Evolutionary conservation across 192 early-diverging fungal genomes (phyloP), one percentile per base, ranked within the genome.

Genomic region (Coemansia sp.): DNA sequence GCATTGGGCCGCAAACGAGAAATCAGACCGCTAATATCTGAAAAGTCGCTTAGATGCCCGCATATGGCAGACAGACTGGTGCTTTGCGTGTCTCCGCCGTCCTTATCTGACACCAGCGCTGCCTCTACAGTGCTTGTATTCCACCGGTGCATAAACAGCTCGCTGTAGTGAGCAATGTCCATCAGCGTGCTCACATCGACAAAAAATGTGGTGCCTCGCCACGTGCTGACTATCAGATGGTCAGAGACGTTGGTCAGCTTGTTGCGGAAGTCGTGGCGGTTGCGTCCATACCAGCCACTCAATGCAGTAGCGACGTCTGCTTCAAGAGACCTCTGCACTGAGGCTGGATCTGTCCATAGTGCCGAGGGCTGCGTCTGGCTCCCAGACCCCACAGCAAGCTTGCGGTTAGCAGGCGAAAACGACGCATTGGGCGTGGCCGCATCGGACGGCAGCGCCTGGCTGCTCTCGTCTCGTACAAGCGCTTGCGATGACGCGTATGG

Each of bases 181-280:
- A 77, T 49, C 15, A 71, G 32, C 26, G 67, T 71, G 51, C 64
- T 60, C 14, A 65, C 68, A 28, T 77, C 74, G 40, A 77, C 53
- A 67, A 77, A 77, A 57, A 60, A 77, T 14, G 74, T 77, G 3
- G 74, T 59, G 11, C 74, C 74, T 1, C 74, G 67, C 74, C 74
- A 77, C 11, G 67, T 70, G 52, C 74, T 77, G 21, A 77, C 74
- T 21, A 77, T 64, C 58, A 77, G 39, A 31, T 71, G 67, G 43
- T 77, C 74, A 15, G 67, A 57, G 0, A 70, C 74, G 32, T 34
- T 34, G n/a, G 53, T 59, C 42, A 70, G 48, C 21, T 50, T 55
- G 28, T 53, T 63, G 21, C 64, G 58, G 23, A 62, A 70, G 30
- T 71, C 74, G 43, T 70, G 28, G 40, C 49, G 58, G 44, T 70